Evolutionary conservation across 345 rosid genomes (phyloP).

Genomic region (Populus euphratica): DNA sequence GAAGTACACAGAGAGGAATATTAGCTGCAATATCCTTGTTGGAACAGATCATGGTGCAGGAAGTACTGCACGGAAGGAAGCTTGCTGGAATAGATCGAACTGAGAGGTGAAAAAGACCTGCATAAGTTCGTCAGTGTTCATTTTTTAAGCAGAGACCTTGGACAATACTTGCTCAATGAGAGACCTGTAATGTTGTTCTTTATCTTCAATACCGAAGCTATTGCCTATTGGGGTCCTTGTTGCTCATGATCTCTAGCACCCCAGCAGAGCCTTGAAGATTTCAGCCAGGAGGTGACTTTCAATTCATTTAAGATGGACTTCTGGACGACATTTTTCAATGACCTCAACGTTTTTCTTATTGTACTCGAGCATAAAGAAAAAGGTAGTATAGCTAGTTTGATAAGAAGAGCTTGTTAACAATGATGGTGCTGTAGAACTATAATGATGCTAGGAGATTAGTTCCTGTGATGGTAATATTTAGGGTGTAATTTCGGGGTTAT

Average conservation of each 20-base stretch:
- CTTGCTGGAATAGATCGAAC: conserved; percentile 45
- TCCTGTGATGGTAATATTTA: not conserved
- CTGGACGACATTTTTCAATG: not conserved
- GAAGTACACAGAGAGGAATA: conserved; percentile 40
- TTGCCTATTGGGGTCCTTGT: conserved; percentile 91
- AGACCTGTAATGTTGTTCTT: conserved; percentile 93
- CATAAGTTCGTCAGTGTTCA: conserved; percentile 90
- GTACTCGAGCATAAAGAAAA: not conserved
- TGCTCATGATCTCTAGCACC: conserved; percentile 90
- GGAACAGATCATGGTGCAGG: conserved; percentile 85
- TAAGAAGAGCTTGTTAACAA: not conserved
- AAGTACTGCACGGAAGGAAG: conserved; percentile 53
- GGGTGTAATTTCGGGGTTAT: not conserved
- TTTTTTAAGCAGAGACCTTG: conserved; percentile 79
- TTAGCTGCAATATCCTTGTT: conserved; percentile 61
- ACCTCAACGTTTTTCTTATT: not conserved
- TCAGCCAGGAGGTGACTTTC: conserved; percentile 56
- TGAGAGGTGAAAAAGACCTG: conserved; percentile 74
- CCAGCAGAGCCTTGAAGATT: conserved; percentile 75
- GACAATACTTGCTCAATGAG: conserved; percentile 53
- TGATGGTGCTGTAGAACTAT: not conserved
- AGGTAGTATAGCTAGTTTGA: not conserved
- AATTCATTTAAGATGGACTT: conserved; percentile 9
- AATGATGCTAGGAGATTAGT: not conserved
- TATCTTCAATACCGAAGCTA: conserved; percentile 79